Evolutionary conservation across 2,329 filamentous ascomycete genomes (phyloP), one percentile per base, ranked within the genome.

Genomic region (Microascus cirrosus): DNA sequence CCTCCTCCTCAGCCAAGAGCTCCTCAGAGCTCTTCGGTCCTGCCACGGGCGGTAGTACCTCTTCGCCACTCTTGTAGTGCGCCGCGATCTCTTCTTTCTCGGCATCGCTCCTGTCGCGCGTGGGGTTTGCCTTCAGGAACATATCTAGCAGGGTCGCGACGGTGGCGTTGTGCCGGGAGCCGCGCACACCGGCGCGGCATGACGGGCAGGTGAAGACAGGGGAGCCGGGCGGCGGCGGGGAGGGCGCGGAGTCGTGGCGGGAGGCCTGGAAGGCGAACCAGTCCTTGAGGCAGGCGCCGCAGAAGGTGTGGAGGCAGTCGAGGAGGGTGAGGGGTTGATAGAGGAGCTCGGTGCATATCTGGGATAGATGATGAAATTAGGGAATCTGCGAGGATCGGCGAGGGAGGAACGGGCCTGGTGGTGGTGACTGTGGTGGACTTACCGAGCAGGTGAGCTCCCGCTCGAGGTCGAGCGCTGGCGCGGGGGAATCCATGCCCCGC

Each of bases 271-370:
- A 94, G 62, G 78, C 76, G 69, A 97, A 99, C 94, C 94, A 99
- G 75, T 95, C 90, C 71, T 95, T 96, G 60, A 97, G 72, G 69
- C 94, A 99, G 45, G 89, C 88, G 62, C 92, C 94, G 76, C 94
- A 99, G 72, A 95, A 99, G 53, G 93, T 96, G 73, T 96, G 91
- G 52, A 96, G 82, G 69, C 91, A 96, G 76, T 96, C 90, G 70
- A 96, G 88, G 55, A 95, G 84, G 32, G 91, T 95, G 62, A 95
- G 80, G 36, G 92, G 91, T 70, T 95, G 89, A 73, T 90, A 95
- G 62, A 96, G 84, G 63, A 96, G 82, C 71, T 97, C 94, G 65
- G 93, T 95, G 77, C 94, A 99, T 67, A 99, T 99, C 92, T 96
- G 59, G 45, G n/a, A 34, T 12, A 20, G 36, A 45, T 24, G 10